These are phyloP conservation scores for Quercus phellos DNA, from an alignment of 331 rosid genomes.

Conservation along the genomic window DNA sequence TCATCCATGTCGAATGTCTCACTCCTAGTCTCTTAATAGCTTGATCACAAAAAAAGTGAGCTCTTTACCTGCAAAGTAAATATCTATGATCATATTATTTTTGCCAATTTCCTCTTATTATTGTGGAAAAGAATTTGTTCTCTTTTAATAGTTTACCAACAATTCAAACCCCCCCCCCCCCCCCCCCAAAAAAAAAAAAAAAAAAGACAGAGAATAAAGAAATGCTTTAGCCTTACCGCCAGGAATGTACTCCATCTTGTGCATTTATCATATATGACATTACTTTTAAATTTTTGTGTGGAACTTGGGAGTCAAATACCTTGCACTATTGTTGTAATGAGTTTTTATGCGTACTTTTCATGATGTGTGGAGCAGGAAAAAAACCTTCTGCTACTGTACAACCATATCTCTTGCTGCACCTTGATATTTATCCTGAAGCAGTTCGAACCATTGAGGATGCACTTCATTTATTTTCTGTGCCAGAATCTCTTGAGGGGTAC, in stretches of 20 bases:
- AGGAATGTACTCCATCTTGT: neutral
- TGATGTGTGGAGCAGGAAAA: conserved; percentile 45
- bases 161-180: too few relatives aligned
- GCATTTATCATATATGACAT: neutral
- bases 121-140: neutral
- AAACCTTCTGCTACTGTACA: conserved; percentile 74
- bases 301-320: neutral
- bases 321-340: neutral
- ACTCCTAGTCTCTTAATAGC: neutral
- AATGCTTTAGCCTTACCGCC: too few relatives aligned
- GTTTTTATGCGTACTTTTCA: neutral
- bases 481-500: conserved; percentile 89
- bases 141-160: neutral
- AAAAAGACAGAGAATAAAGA: too few relatives aligned
- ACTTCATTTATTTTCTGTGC: conserved; percentile 70
- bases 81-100: neutral
- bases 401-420: conserved; percentile 83
- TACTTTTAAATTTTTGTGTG: neutral
- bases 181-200: too few relatives aligned
- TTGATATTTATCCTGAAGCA: conserved; percentile 75
- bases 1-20: neutral
- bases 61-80: neutral
- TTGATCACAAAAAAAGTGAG: neutral
- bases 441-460: conserved; percentile 84
- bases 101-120: neutral